Evolutionary conservation across 352 stramenopile species (phyloP).

Genomic region (Phytophthora boehmeriae): DNA sequence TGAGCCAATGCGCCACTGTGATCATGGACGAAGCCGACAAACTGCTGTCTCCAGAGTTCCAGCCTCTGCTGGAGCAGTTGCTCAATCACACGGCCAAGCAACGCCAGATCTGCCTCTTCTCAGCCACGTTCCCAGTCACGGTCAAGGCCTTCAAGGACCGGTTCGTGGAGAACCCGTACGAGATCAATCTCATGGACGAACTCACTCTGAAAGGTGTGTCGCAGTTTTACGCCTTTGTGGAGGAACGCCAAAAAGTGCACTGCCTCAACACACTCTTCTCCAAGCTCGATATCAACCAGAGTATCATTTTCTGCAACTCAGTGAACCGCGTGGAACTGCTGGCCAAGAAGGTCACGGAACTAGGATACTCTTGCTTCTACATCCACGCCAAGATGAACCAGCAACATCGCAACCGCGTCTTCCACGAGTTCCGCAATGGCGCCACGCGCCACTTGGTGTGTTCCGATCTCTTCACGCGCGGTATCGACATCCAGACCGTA

Average conservation of each 20-base stretch:
- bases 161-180: constrained; percentile 98
- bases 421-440: constrained; percentile 99
- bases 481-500: constrained; percentile 99
- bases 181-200: constrained; percentile 99
- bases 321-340: constrained; percentile 99
- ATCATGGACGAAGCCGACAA: constrained; percentile 99
- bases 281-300: constrained; percentile 99
- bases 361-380: constrained; percentile 99
- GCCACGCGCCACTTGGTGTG: constrained; percentile 98
- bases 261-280: constrained; percentile 99
- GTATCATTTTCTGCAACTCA: constrained; percentile 99
- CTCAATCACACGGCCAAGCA: constrained; percentile 93
- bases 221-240: constrained; percentile 99
- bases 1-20: constrained; percentile 97
- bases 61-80: constrained; percentile 97
- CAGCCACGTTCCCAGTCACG: constrained; percentile 99
- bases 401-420: constrained; percentile 98
- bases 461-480: constrained; percentile 98
- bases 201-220: constrained; percentile 98
- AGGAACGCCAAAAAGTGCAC: constrained; percentile 99
- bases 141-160: constrained; percentile 99
- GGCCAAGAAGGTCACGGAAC: constrained; percentile 99
- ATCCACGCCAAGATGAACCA: constrained; percentile 99
- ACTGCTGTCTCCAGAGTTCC: constrained; percentile 98
- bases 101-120: constrained; percentile 99